These are phyloP conservation scores for Auriscalpium vulgare DNA, from an alignment of 768 basidiomycete genomes.

Conservation along the genomic window DNA sequence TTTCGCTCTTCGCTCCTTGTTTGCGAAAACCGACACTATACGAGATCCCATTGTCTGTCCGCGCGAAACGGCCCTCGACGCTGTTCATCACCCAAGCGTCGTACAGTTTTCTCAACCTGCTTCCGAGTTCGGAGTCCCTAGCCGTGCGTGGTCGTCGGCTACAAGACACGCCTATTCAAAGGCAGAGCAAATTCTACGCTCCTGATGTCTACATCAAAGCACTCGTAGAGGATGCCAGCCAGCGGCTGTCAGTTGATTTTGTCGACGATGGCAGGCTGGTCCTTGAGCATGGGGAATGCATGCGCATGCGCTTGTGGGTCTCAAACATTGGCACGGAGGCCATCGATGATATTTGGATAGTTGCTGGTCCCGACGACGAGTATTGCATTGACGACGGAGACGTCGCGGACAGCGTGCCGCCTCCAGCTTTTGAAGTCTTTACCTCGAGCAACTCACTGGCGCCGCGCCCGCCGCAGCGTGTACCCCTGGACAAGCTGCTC, in stretches of 20 bases:
- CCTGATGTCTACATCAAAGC: constrained; percentile 55
- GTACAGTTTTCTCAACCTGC: constrained; percentile 67
- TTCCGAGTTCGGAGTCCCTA: constrained; percentile 61
- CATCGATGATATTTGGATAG: constrained; percentile 66
- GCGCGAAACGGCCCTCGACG: constrained; percentile 39
- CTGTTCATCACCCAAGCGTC: constrained; percentile 49
- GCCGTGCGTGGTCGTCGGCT: constrained; percentile 67
- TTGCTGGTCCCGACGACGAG: constrained; percentile 52
- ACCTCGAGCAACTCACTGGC: constrained; percentile 46
- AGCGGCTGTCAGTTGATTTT: constrained; percentile 53
- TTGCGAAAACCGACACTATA: not conserved
- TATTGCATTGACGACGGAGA: constrained; percentile 41
- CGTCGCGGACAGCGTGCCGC: constrained; percentile 5
- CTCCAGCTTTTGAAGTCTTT: constrained; percentile 29
- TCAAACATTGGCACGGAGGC: constrained; percentile 55
- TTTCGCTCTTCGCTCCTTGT: constrained; percentile 7
- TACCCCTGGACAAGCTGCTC: constrained; percentile 31
- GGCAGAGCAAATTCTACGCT: constrained; percentile 62
- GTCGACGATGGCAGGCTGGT: constrained; percentile 43
- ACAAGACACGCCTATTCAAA: constrained; percentile 65
- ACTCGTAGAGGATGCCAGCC: constrained; percentile 55
- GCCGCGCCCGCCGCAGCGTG: constrained; percentile 34
- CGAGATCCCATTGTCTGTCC: constrained; percentile 59
- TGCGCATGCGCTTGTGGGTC: constrained; percentile 45
- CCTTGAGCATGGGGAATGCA: constrained; percentile 65